These are phyloP conservation scores for Rhizopus arrhizus DNA, from an alignment of 371 early-diverging fungal species.

Conservation along the genomic window DNA sequence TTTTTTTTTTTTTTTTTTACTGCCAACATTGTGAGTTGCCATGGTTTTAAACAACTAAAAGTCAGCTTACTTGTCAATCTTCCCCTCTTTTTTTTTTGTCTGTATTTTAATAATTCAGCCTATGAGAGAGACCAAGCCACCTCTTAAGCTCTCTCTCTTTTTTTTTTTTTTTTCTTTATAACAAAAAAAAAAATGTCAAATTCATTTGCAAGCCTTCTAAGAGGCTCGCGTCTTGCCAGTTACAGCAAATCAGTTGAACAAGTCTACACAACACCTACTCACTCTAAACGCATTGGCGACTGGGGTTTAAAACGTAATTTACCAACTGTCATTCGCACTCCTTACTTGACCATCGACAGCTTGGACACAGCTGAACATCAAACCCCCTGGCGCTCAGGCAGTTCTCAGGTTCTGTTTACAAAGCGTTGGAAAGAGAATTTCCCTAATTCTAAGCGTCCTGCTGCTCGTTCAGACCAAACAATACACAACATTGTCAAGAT, in stretches of 20 bases:
- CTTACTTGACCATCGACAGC: conserved; percentile 58
- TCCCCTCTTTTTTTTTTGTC: not conserved
- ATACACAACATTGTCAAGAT: conserved; percentile 54
- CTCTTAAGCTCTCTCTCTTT: not conserved
- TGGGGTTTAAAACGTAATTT: conserved; percentile 82
- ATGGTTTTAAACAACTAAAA: not conserved
- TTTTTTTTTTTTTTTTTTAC: too few species aligned
- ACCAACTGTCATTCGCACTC: conserved; percentile 67
- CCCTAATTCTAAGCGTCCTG: conserved; percentile 58
- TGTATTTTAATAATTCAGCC: not conserved
- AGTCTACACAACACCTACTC: conserved; percentile 68
- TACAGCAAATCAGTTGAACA: conserved; percentile 70
- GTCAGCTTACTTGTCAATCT: not conserved
- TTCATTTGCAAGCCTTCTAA: conserved; percentile 67
- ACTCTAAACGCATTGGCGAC: conserved; percentile 61
- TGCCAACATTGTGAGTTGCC: too few species aligned
- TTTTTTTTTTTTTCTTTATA: not conserved
- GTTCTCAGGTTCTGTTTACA: conserved; percentile 52
- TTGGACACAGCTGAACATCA: conserved; percentile 77
- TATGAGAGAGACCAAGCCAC: conserved; percentile 2
- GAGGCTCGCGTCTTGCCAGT: conserved; percentile 73
- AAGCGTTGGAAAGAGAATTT: conserved; percentile 77
- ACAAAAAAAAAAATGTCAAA: conserved; percentile 3
- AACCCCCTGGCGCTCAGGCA: conserved; percentile 70
- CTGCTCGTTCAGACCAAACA: conserved; percentile 45